These are phyloP conservation scores for Inonotus obliquus DNA, from an alignment of 1,284 basidiomycete species.

Conservation along the genomic window DNA sequence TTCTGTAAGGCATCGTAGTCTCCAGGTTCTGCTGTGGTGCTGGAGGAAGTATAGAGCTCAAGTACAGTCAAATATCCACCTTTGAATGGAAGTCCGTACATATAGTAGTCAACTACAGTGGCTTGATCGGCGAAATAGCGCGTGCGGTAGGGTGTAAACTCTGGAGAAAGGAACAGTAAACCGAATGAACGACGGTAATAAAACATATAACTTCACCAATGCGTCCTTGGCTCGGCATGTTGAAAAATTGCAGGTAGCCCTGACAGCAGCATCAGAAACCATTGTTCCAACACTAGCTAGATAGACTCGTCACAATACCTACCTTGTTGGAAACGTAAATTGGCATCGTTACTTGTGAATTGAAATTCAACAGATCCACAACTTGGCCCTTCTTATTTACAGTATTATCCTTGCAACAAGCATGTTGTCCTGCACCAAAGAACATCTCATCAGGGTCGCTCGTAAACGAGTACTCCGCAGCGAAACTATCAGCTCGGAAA, in stretches of 20 bases:
- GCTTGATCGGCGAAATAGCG: slow-evolving; percentile 35
- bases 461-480: slow-evolving; percentile 35
- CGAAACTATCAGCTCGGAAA: slow-evolving; percentile 32
- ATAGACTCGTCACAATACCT: background rate
- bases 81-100: slow-evolving; percentile 25
- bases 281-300: background rate
- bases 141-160: slow-evolving; percentile 34
- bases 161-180: slow-evolving; percentile 20
- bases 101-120: slow-evolving; percentile 38
- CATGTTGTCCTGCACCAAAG: slow-evolving; percentile 37
- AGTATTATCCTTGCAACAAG: slow-evolving; percentile 37
- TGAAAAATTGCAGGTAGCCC: slow-evolving; percentile 40
- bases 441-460: slow-evolving; percentile 35
- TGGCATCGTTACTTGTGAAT: slow-evolving; percentile 38
- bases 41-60: slow-evolving; percentile 19
- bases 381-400: slow-evolving; percentile 41
- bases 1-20: slow-evolving; percentile 37
- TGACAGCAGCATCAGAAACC: slow-evolving; percentile 15
- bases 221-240: slow-evolving; percentile 37
- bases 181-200: background rate
- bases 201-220: slow-evolving; percentile 26
- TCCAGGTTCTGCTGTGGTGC: slow-evolving; percentile 34
- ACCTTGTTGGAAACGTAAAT: slow-evolving; percentile 40
- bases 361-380: slow-evolving; percentile 38
- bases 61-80: too few relatives aligned